A percentile compares a stretch with the other conserved stretches of the same genome.
Conservation (phyloP, 306 rosid genomes). For the Fragaria vesca region DNA sequence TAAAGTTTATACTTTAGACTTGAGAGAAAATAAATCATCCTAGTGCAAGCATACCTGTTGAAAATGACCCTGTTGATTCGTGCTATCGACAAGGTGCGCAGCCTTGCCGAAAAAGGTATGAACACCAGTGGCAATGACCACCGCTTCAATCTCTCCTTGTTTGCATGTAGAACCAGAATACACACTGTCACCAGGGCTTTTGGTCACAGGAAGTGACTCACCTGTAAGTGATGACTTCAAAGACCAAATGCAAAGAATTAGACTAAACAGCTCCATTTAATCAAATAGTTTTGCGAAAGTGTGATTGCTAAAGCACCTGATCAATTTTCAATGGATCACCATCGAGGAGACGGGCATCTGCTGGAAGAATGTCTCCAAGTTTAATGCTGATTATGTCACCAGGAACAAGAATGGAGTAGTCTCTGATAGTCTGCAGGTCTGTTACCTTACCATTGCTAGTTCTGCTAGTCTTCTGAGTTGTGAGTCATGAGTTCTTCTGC, state of each 20-base stretch:
- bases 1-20: background rate
- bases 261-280: constrained; percentile 5
- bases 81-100: constrained; percentile 79
- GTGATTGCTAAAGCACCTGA: constrained; percentile 46
- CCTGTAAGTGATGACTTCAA: constrained; percentile 79
- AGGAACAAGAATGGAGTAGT: constrained; percentile 68
- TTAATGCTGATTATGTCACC: constrained; percentile 76
- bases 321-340: constrained; percentile 85
- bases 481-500: background rate
- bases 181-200: constrained; percentile 60
- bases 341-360: constrained; percentile 79
- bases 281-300: background rate
- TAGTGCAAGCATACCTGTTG: constrained; percentile 53
- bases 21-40: background rate
- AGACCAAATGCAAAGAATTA: constrained; percentile 9
- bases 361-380: constrained; percentile 87
- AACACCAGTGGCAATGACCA: constrained; percentile 79
- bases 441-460: constrained; percentile 19
- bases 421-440: constrained; percentile 93
- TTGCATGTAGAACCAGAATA: constrained; percentile 87
- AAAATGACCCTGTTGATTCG: constrained; percentile 82
- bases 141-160: constrained; percentile 85
- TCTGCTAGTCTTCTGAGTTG: background rate
- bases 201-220: constrained; percentile 80
- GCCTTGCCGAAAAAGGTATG: constrained; percentile 92